Evolutionary conservation across 2,329 filamentous ascomycete species (phyloP).

Genomic region (Ceratocystis variospora): DNA sequence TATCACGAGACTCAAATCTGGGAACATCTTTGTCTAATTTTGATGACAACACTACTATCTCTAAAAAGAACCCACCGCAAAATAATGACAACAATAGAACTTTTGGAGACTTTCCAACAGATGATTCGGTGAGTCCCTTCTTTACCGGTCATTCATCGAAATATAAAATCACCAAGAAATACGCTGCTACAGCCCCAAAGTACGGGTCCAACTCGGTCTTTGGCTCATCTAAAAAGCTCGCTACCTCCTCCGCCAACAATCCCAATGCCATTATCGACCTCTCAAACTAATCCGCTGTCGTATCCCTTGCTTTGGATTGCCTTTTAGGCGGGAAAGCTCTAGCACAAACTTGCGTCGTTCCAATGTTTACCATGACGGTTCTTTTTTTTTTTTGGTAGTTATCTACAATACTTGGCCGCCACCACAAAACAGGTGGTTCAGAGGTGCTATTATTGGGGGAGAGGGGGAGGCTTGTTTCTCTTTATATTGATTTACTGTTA

Average conservation of each 20-base stretch:
- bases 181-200: background rate
- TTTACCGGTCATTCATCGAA: background rate
- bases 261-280: background rate
- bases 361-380: background rate
- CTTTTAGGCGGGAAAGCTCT: background rate
- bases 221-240: background rate
- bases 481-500: background rate
- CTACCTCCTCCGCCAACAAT: background rate
- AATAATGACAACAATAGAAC: background rate
- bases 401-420: background rate
- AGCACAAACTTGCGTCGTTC: background rate
- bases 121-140: slow-evolving; percentile 2
- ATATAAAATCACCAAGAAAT: slow-evolving; percentile 4
- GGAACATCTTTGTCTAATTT: background rate
- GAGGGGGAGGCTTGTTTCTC: background rate
- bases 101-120: background rate
- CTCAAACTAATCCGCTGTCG: background rate
- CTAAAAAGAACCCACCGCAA: background rate
- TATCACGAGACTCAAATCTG: background rate
- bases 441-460: background rate
- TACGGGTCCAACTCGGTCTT: background rate
- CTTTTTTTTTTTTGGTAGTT: background rate
- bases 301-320: background rate
- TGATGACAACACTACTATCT: background rate
- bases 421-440: background rate